Base-by-base conservation (phyloP, 768 basidiomycete species). In the Leccinellum luteum region DNA sequence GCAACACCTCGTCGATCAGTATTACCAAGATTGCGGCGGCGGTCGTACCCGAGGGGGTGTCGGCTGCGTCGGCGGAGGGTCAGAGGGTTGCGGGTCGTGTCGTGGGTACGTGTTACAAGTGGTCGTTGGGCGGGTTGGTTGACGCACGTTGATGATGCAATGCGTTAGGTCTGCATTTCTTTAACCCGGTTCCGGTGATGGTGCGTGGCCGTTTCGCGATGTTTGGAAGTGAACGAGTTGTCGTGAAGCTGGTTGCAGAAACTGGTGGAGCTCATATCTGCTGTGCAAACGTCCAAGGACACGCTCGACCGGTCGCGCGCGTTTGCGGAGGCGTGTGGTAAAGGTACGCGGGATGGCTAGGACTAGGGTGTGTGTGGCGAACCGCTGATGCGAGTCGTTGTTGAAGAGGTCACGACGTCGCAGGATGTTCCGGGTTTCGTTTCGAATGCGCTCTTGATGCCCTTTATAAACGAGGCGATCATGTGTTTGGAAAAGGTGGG, bases 151-250 rank as follows among this genome's bases (percentile, higher is more conserved):
- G n/a, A 13, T 21, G 19, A 21, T 17, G 49, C 6, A 6, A 28
- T 7, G 15, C 31, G 4, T 47, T 52, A 93, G 92, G 87, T 13
- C 76, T 96, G 43, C 94, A 96, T 70, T 97, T 94, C 78, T 96
- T 97, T 78, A 96, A 98, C 67, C 95, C 95, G 4, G 95, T 97
- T 4, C 95, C 95, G 3, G 90, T 96, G 31, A 97, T 97, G 94
- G 91, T 92, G 67, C 51, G 82, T 48, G 13, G 25, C 0, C 17
- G 6, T 47, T 10, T 32, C 28, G 8, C 30, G 19, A 43, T 21
- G n/a, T 43, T 19, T 43, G 19, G 19, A 17, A 7, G 14, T 13
- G 14, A 14, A 5, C 9, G 9, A n/a, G 32, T 27, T 27, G 8
- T 34, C 10, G 27, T 25, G 51, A 55, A 12, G 7, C 27, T 27